phyloP scores from a whole-genome alignment of 2,329 filamentous ascomycete species.

The Paecilomyces niveus region DNA sequence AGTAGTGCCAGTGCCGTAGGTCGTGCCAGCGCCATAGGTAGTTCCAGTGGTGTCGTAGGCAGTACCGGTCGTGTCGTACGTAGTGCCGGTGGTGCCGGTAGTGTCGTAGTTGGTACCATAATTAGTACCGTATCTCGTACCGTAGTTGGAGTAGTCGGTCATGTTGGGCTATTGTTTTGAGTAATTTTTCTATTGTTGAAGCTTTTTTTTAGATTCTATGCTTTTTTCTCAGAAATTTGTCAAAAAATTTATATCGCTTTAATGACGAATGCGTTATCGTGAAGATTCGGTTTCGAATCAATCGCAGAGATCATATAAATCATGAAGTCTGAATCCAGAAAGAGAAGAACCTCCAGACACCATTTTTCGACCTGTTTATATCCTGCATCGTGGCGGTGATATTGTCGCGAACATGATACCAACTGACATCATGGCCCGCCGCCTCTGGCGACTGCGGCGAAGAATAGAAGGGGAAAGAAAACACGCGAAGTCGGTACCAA shows the following conservation, averaged over 20 bases:
- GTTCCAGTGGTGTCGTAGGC: not conserved
- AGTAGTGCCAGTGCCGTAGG: not conserved
- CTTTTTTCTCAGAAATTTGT: not conserved
- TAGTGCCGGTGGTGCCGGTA: not conserved
- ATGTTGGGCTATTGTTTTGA: not conserved
- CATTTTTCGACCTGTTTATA: not conserved
- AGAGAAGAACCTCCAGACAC: not conserved
- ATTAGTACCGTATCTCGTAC: not conserved
- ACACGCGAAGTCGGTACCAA: not conserved
- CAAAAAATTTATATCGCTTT: not conserved
- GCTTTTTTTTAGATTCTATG: not conserved
- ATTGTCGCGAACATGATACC: not conserved
- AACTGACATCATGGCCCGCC: not conserved
- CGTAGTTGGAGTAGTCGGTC: constrained; percentile 2
- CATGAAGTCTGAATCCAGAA: not conserved
- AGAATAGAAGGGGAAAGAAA: not conserved
- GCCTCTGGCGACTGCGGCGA: not conserved
- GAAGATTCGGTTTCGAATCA: not conserved
- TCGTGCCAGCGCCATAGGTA: not conserved
- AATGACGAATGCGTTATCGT: not conserved
- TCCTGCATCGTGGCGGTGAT: not conserved
- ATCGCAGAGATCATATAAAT: not conserved
- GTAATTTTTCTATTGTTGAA: not conserved
- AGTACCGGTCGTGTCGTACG: not conserved
- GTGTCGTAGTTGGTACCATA: not conserved